phyloP scores from a whole-genome alignment of 1,139 yeast genomes.

The Sugiyamaella paludigena region DNA sequence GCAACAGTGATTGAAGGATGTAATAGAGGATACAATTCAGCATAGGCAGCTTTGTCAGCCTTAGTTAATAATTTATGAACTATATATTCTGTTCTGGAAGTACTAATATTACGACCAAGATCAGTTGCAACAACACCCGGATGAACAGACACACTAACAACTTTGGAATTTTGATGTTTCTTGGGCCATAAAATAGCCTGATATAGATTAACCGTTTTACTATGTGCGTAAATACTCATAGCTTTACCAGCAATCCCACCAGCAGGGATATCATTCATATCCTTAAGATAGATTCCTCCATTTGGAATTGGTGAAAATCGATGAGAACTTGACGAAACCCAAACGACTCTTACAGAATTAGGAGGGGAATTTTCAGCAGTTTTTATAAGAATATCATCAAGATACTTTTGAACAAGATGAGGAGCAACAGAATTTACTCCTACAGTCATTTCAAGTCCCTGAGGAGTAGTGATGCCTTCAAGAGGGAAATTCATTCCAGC shows the following conservation, averaged over 20 bases:
- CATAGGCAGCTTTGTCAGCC: constrained; percentile 41
- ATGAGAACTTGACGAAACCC: constrained; percentile 48
- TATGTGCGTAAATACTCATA: constrained; percentile 42
- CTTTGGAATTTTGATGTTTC: constrained; percentile 37
- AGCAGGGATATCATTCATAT: constrained; percentile 3
- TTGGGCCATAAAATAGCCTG: constrained; percentile 48
- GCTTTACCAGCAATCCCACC: background rate
- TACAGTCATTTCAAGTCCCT: constrained; percentile 48
- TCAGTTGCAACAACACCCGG: constrained; percentile 51
- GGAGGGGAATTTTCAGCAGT: constrained; percentile 32
- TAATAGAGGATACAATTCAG: constrained; percentile 44
- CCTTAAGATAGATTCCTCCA: constrained; percentile 5
- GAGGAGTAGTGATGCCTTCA: constrained; percentile 39
- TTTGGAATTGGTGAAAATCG: constrained; percentile 28
- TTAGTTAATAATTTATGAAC: constrained; percentile 7
- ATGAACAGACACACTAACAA: constrained; percentile 43
- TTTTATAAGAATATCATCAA: constrained; percentile 44
- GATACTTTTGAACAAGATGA: constrained; percentile 45
- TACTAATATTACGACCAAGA: constrained; percentile 37
- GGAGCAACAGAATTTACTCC: constrained; percentile 53
- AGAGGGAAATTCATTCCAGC: constrained; percentile 53
- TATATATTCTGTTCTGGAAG: background rate
- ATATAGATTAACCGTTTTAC: constrained; percentile 47
- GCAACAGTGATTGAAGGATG: constrained; percentile 39
- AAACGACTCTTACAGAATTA: constrained; percentile 42